Evolutionary conservation across 768 basidiomycete genomes (phyloP), one percentile per base, ranked within the genome.

Genomic region (Leccinum disarticulatum): DNA sequence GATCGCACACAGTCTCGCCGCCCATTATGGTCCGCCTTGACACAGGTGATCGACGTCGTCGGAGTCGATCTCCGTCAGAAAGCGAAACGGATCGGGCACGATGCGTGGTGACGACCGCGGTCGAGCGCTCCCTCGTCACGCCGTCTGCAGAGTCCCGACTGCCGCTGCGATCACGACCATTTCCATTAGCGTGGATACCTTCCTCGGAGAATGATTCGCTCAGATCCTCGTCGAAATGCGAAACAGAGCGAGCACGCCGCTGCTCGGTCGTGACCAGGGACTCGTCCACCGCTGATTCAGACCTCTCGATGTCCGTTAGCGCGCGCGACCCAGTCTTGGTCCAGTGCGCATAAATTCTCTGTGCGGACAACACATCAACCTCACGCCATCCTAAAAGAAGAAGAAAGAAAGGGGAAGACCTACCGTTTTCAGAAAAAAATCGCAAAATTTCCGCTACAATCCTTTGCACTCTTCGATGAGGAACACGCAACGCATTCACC

Each of bases 371-470:
- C 28, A 52, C 35, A n/a, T 41, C 6, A 43, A 36, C 11, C 8
- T 25, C 11, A n/a, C 6, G 30, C 30, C 33, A 47, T 6, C 6
- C 15, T 13, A 48, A 25, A 10, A 46, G 19, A 46, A 22, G 6
- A 48, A n/a, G n/a, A n/a, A 25, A n/a, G 0, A 3, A 41, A 41
- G 38, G 19, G 47, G 22, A 48, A 48, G 2, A 27, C 10, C 0
- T 59, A 70, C 65, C 65, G 31, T 65, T 4, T 30, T 46, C 49
- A 38, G 56, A 70, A n/a, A 69, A 58, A 19, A 15, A 47, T 10
- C 55, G 54, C 27, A 72, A 31, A 0, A 17, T 53, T 8, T 62
- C 63, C 50, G 59, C 64, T 4, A 62, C 67, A 41, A 57, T 62
- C 27, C 56, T 46, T 25, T 64, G 71, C 15, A 67, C 61, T 19